A percentile compares a stretch with the other conserved stretches of the same genome.
Conservation (phyloP, 1,284 basidiomycete species). For the Ustilago trichophora region DNA sequence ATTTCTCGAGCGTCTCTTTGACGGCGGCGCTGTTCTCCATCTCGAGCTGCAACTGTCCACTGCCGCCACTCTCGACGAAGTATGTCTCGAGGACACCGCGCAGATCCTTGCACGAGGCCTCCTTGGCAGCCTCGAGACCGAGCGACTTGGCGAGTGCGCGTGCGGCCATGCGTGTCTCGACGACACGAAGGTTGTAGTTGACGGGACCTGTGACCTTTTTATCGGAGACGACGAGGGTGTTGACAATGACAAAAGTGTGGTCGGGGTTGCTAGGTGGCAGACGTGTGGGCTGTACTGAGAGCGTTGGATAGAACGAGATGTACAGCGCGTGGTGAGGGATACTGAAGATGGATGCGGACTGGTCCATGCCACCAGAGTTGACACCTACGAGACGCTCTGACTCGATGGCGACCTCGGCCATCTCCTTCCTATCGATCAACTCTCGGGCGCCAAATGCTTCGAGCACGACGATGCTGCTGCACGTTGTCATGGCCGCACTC, state of each 20-base stretch:
- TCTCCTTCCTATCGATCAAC: constrained; percentile 52
- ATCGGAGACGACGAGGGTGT: constrained; percentile 62
- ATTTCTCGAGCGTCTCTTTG: constrained; percentile 22
- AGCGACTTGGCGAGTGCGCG: constrained; percentile 38
- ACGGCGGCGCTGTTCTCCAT: constrained; percentile 35
- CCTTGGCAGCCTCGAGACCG: constrained; percentile 13
- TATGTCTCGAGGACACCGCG: constrained; percentile 54
- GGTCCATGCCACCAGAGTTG: constrained; percentile 65
- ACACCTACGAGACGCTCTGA: constrained; percentile 63
- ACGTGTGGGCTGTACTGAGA: constrained; percentile 37
- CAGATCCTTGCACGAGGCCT: constrained; percentile 26
- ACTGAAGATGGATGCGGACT: constrained; percentile 62
- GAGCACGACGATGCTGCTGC: constrained; percentile 59
- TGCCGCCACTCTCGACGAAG: constrained; percentile 39
- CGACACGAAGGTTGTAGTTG: constrained; percentile 65
- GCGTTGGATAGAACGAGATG: constrained; percentile 59
- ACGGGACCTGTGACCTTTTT: constrained; percentile 64
- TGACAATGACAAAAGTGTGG: constrained; percentile 59
- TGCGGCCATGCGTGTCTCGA: constrained; percentile 60
- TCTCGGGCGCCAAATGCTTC: constrained; percentile 56
- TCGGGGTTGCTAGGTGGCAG: constrained; percentile 44
- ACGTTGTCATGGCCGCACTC: constrained; percentile 64
- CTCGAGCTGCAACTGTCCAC: constrained; percentile 23
- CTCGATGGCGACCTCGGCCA: constrained; percentile 63
- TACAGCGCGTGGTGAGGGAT: constrained; percentile 57